Conservation (phyloP, 2,329 filamentous ascomycete species). For the Nemania abortiva region DNA sequence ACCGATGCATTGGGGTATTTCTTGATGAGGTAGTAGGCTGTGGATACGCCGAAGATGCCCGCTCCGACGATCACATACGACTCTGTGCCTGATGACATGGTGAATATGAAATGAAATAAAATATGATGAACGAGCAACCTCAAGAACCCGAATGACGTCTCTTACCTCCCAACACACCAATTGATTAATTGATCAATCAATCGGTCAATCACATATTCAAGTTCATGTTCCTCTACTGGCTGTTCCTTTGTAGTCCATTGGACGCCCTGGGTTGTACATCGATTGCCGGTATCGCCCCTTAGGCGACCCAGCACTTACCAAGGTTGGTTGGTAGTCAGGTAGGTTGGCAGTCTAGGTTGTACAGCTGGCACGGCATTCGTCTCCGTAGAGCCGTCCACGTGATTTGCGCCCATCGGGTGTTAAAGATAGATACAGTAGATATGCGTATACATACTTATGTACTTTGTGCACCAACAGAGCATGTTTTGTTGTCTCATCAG, state of each 20-base stretch:
- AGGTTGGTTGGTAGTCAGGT: too few species aligned
- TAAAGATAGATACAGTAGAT: too few species aligned
- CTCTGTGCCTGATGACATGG: constrained; percentile 29
- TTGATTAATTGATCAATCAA: background rate
- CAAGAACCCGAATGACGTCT: constrained; percentile 1
- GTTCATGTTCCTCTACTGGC: constrained; percentile 11
- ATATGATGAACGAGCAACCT: background rate
- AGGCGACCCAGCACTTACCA: constrained; percentile 15
- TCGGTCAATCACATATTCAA: background rate
- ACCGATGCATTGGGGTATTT: constrained; percentile 63
- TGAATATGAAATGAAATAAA: constrained; percentile 16
- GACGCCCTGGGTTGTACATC: background rate
- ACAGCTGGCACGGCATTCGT: constrained; percentile 23
- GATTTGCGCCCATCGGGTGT: constrained; percentile 7
- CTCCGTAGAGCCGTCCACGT: constrained; percentile 32
- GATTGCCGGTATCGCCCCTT: constrained; percentile 34
- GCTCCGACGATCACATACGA: constrained; percentile 72
- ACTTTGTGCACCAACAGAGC: background rate
- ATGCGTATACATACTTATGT: too few species aligned
- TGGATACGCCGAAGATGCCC: constrained; percentile 75
- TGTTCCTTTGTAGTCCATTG: background rate
- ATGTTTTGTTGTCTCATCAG: background rate
- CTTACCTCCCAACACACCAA: background rate
- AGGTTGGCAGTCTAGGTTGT: constrained; percentile 14
- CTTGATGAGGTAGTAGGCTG: constrained; percentile 71